Conservation (phyloP, 2,329 filamentous ascomycete genomes). For the Neopestalotiopsis clavispora region DNA sequence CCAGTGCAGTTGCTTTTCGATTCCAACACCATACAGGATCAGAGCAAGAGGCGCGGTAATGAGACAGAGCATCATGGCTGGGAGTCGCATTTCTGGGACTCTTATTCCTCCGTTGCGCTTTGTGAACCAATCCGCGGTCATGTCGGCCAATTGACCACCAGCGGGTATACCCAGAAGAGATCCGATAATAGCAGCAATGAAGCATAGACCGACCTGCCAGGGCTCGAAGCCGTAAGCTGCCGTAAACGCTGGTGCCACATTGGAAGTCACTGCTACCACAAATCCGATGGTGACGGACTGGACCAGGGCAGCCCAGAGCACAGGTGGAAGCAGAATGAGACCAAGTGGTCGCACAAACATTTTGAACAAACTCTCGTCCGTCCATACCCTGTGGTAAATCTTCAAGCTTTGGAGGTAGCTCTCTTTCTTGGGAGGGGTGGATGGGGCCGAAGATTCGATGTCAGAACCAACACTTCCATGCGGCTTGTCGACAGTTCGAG, state of each 20-base stretch:
- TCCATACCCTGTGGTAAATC: slow-evolving; percentile 47
- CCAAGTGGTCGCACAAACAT: slow-evolving; percentile 55
- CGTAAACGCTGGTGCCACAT: slow-evolving; percentile 50
- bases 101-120: slow-evolving; percentile 58
- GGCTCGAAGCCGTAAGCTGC: slow-evolving; percentile 47
- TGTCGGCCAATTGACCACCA: slow-evolving; percentile 53
- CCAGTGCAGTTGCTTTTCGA: slow-evolving; percentile 54
- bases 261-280: slow-evolving; percentile 58
- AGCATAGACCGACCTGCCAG: slow-evolving; percentile 56
- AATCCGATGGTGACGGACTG: slow-evolving; percentile 61
- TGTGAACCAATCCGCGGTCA: slow-evolving; percentile 53
- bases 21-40: slow-evolving; percentile 52
- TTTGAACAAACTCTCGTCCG: slow-evolving; percentile 50
- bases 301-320: slow-evolving; percentile 60
- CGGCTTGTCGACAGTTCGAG: neutral
- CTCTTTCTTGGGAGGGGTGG: slow-evolving; percentile 21
- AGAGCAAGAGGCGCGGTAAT: slow-evolving; percentile 53
- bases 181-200: slow-evolving; percentile 53
- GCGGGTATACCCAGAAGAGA: slow-evolving; percentile 53
- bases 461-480: slow-evolving; percentile 24
- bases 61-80: slow-evolving; percentile 55
- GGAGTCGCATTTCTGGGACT: slow-evolving; percentile 66
- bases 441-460: slow-evolving; percentile 18
- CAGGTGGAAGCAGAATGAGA: slow-evolving; percentile 54
- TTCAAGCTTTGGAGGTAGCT: slow-evolving; percentile 42